These are phyloP conservation scores for Solanum chiquidenum DNA, from an alignment of 257 asterid species.

Conservation along the genomic window DNA sequence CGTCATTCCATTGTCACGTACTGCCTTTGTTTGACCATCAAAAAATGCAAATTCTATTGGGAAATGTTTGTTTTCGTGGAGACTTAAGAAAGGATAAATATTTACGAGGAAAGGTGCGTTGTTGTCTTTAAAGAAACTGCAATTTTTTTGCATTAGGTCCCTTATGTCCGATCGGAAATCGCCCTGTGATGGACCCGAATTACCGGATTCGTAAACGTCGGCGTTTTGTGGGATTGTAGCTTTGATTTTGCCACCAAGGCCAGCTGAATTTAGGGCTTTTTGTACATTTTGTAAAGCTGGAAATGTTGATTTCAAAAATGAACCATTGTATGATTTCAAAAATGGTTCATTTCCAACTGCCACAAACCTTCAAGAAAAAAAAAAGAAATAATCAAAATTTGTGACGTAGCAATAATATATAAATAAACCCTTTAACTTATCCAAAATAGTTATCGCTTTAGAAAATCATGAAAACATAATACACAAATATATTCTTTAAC, in stretches of 20 bases:
- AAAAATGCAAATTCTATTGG: slow-evolving; percentile 59
- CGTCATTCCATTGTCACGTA: slow-evolving; percentile 23
- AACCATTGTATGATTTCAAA: slow-evolving; percentile 29
- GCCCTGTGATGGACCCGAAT: slow-evolving; percentile 43
- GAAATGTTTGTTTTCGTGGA: slow-evolving; percentile 16
- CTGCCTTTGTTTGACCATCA: slow-evolving; percentile 34
- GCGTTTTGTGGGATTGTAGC: slow-evolving; percentile 79
- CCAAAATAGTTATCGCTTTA: neutral
- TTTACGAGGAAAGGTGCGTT: slow-evolving; percentile 51
- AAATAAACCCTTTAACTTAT: too few relatives aligned
- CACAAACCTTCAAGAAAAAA: slow-evolving; percentile 26
- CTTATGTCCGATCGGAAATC: slow-evolving; percentile 38
- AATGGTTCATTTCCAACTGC: slow-evolving; percentile 93
- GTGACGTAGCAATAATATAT: neutral
- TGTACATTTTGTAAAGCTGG: slow-evolving; percentile 73
- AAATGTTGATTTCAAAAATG: slow-evolving; percentile 11
- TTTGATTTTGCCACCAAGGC: slow-evolving; percentile 58
- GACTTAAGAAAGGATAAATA: slow-evolving; percentile 56
- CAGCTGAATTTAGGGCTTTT: slow-evolving; percentile 53
- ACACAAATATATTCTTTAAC: too few relatives aligned
- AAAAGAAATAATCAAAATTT: neutral
- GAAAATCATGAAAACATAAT: neutral
- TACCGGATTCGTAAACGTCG: slow-evolving; percentile 53
- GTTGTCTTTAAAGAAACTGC: slow-evolving; percentile 22
- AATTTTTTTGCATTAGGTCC: slow-evolving; percentile 30